Percentiles rank a stretch among this genome's conserved stretches.
These are phyloP conservation scores for Ophiostoma montium DNA, from an alignment of 2,329 filamentous ascomycete genomes.

Conservation along the genomic window DNA sequence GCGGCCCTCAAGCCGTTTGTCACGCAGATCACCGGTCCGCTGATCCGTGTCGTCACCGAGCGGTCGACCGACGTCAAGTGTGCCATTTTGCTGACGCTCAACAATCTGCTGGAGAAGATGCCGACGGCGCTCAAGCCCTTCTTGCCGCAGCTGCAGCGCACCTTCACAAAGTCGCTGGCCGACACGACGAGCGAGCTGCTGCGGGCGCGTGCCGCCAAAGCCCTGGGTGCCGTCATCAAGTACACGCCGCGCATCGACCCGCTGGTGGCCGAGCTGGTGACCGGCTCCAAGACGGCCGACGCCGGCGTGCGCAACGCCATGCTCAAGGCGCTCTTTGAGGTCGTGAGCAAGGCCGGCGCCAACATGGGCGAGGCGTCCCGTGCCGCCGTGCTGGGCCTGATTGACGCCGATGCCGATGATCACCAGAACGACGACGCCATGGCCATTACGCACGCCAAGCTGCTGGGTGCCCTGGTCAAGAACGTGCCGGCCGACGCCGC, in stretches of 20 bases:
- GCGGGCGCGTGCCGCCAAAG: constrained; percentile 79
- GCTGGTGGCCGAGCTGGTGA: constrained; percentile 78
- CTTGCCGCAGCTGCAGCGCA: constrained; percentile 88
- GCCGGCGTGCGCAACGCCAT: constrained; percentile 83
- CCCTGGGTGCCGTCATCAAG: constrained; percentile 87
- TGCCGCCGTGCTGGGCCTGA: constrained; percentile 70
- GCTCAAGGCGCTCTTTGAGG: constrained; percentile 92
- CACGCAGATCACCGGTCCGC: constrained; percentile 90
- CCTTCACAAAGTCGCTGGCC: constrained; percentile 89
- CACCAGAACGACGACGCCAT: constrained; percentile 50
- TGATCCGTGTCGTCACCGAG: constrained; percentile 96
- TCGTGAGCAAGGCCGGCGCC: constrained; percentile 82
- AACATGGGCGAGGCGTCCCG: constrained; percentile 93
- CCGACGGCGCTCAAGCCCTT: constrained; percentile 91
- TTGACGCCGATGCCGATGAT: constrained; percentile 54
- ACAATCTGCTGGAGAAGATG: constrained; percentile 93
- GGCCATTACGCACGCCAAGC: constrained; percentile 78
- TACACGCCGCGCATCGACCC: constrained; percentile 92
- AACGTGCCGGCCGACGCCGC: constrained; percentile 65
- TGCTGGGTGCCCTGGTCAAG: constrained; percentile 81
- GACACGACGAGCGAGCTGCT: constrained; percentile 84
- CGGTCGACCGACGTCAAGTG: constrained; percentile 92
- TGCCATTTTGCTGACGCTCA: constrained; percentile 84
- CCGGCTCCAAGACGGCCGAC: constrained; percentile 86
- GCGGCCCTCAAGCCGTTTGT: constrained; percentile 87